These are phyloP conservation scores for Spathaspora hagerdaliae DNA, from an alignment of 805 yeast genomes.

Conservation along the genomic window DNA sequence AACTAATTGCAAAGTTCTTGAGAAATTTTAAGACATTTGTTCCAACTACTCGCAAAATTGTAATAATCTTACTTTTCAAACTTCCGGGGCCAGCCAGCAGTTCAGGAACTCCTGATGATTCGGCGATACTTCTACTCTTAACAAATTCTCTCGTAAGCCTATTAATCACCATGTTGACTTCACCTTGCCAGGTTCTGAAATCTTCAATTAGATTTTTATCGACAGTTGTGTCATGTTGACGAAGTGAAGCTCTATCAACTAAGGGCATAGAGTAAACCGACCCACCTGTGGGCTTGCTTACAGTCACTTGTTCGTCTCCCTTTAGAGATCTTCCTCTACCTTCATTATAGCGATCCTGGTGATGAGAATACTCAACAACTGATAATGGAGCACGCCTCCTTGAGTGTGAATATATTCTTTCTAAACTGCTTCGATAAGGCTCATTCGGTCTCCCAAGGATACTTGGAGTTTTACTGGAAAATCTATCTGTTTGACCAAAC, in stretches of 20 bases:
- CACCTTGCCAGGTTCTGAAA: slow-evolving; percentile 51
- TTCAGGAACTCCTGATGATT: neutral
- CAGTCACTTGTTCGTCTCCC: neutral
- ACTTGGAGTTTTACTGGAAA: slow-evolving; percentile 25
- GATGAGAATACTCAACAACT: slow-evolving; percentile 32
- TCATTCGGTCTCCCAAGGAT: slow-evolving; percentile 12
- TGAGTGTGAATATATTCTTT: slow-evolving; percentile 42
- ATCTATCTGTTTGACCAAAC: slow-evolving; percentile 32
- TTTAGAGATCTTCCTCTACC: neutral
- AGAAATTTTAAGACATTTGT: slow-evolving; percentile 20
- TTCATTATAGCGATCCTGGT: slow-evolving; percentile 4
- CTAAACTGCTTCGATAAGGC: slow-evolving; percentile 32
- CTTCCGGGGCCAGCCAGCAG: slow-evolving; percentile 15
- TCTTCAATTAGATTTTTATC: slow-evolving; percentile 28
- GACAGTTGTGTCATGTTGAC: neutral
- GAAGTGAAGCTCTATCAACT: neutral
- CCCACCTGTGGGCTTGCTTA: slow-evolving; percentile 2
- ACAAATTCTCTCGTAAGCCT: slow-evolving; percentile 40
- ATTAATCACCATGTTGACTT: slow-evolving; percentile 44
- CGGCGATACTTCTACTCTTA: slow-evolving; percentile 7
- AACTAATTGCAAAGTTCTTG: slow-evolving; percentile 32
- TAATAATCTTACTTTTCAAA: slow-evolving; percentile 19
- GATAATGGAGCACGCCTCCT: slow-evolving; percentile 34
- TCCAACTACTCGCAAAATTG: slow-evolving; percentile 25
- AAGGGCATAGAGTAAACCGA: slow-evolving; percentile 17